Percentiles rank a stretch among this genome's conserved stretches.
Conservation (phyloP, 108 stramenopile species). For the Skeletonema potamos region DNA sequence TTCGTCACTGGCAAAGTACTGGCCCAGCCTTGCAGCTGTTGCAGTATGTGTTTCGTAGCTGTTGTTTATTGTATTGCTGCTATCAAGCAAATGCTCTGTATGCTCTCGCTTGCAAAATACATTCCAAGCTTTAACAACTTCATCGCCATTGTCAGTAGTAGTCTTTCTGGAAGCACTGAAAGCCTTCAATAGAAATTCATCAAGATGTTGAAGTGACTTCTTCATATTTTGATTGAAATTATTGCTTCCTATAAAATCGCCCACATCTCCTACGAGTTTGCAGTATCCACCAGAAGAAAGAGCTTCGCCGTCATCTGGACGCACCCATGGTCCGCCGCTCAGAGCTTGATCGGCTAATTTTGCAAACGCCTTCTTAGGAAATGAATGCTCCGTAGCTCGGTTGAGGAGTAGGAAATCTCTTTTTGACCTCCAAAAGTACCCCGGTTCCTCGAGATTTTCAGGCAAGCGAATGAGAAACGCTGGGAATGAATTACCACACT, state of each 20-base stretch:
- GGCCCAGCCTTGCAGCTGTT: constrained; percentile 31
- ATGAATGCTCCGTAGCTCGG: constrained; percentile 1
- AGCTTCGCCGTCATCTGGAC: constrained; percentile 17
- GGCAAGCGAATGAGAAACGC: constrained; percentile 34
- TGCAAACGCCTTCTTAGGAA: constrained; percentile 30
- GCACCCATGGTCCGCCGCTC: constrained; percentile 24
- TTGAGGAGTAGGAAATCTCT: constrained; percentile 39
- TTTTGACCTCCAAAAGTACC: constrained; percentile 33
- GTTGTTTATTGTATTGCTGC: neutral
- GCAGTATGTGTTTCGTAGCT: neutral
- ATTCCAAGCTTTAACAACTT: constrained; percentile 13
- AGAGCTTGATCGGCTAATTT: constrained; percentile 21
- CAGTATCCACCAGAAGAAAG: constrained; percentile 7
- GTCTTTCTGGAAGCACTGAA: neutral
- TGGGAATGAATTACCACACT: constrained; percentile 28
- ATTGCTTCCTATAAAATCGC: neutral
- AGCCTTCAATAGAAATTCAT: constrained; percentile 11
- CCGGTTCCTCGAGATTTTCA: no score
- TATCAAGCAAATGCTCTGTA: constrained; percentile 9
- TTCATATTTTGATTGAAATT: constrained; percentile 19
- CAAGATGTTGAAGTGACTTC: constrained; percentile 21
- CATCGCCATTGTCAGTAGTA: neutral
- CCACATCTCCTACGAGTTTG: neutral
- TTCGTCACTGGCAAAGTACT: constrained; percentile 38
- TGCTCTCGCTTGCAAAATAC: constrained; percentile 27